Base-by-base conservation (phyloP, 2,329 filamentous ascomycete species). In the Calonectria pseudoreteaudii region DNA sequence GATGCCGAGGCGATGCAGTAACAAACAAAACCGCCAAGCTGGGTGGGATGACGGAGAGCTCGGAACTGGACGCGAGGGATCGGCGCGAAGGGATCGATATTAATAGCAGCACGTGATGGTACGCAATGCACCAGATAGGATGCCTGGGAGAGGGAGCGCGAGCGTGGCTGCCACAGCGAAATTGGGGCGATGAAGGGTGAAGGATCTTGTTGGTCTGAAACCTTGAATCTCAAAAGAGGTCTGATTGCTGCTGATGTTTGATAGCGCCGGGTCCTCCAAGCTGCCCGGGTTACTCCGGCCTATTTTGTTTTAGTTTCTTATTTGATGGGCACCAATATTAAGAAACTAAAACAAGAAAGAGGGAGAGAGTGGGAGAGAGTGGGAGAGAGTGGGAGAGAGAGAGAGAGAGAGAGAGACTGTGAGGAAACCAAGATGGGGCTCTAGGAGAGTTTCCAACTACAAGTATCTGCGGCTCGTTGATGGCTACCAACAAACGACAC, bases 91-190 rank as follows among this genome's bases (percentile, higher is more conserved):
- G 64, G 64, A 53, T 68, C 53, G 70, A 67, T 44, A 52, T 64
- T 47, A 58, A 60, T 31, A 11, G 41, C 13, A 44, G 70, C 70
- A 71, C 70, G 70, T 71, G 70, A 71, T 36, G 64, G 41, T 23
- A 64, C 14, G 60, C 30, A 41, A 60, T 13, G 30, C 36, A 9
- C 47, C 30, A 49, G 36, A 41, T 23, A 34, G 10, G 60, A 41
- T 62, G 66, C 20, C 18, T 47, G 44, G n/a, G 41, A 41, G 56
- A 62, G 23, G 38, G 23, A 20, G 56, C n/a, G 56, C 56, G 56
- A 41, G 56, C 56, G 56, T 26, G n/a, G 26, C 18, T 47, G 53
- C 31, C 41, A 36, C 38, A 50, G 66, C 28, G 56, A 53, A 41
- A 36, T 50, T 69, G 23, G 67, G 49, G 52, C 34, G 52, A 68